Evolutionary conservation across 768 basidiomycete genomes (phyloP).

Genomic region (Collybia sordida): DNA sequence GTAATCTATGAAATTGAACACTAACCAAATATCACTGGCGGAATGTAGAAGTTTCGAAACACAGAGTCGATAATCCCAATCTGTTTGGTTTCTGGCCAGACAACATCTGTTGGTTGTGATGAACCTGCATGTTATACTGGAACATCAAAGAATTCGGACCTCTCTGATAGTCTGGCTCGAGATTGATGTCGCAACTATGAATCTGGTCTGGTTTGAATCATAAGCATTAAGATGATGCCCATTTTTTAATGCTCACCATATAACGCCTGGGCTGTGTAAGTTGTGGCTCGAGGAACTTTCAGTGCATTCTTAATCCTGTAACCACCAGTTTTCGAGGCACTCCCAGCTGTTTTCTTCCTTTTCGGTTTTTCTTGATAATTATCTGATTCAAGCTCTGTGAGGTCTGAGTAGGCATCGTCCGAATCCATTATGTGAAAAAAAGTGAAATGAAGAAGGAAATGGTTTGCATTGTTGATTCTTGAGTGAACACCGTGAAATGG

Average conservation of each 20-base stretch:
- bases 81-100: constrained; percentile 79
- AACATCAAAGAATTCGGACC: too few species aligned
- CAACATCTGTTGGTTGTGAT: constrained; percentile 51
- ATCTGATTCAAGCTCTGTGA: constrained; percentile 29
- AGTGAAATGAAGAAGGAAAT: neutral
- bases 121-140: neutral
- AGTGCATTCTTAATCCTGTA: constrained; percentile 45
- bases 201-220: constrained; percentile 60
- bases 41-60: constrained; percentile 76
- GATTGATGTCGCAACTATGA: constrained; percentile 57
- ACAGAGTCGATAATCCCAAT: constrained; percentile 76
- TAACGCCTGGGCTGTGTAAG: constrained; percentile 61
- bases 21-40: constrained; percentile 72
- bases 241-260: constrained; percentile 40
- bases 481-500: too few species aligned
- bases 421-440: constrained; percentile 7
- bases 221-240: too few species aligned
- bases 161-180: constrained; percentile 73
- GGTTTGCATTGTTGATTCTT: neutral
- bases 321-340: constrained; percentile 3
- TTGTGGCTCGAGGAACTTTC: constrained; percentile 57
- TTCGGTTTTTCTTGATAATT: constrained; percentile 15
- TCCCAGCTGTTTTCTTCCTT: constrained; percentile 17
- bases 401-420: constrained; percentile 32
- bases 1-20: neutral